Conservation (phyloP, 148 eudicot genomes). For the Pouteria glomerata region DNA sequence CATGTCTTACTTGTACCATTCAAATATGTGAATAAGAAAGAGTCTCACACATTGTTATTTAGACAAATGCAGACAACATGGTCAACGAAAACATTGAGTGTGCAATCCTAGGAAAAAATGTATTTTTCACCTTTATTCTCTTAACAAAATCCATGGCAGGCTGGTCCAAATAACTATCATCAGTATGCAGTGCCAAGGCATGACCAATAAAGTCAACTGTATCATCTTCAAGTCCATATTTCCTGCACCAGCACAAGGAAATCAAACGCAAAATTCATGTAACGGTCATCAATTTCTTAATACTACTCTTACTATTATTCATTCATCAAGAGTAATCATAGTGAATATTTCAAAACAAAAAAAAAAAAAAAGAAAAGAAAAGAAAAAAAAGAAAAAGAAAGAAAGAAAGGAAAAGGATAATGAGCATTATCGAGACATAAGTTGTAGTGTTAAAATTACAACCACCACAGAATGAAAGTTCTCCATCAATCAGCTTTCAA, state of each 20-base stretch:
- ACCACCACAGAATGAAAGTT: not conserved
- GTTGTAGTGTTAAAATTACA: not conserved
- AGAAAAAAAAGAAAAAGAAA: no score
- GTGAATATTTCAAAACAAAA: not conserved
- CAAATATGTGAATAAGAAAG: not conserved
- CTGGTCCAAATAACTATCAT: constrained; percentile 24
- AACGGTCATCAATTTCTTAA: not conserved
- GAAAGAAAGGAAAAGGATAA: not conserved
- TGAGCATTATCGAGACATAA: not conserved
- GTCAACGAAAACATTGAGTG: not conserved
- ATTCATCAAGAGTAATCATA: not conserved
- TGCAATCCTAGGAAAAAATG: not conserved
- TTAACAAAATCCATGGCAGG: constrained; percentile 23
- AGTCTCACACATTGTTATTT: not conserved
- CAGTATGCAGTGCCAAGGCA: constrained; percentile 21
- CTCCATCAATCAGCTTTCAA: not conserved
- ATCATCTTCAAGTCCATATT: constrained; percentile 21
- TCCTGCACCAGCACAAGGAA: not conserved
- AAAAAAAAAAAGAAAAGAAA: no score
- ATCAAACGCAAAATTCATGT: not conserved
- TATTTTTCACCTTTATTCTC: constrained; percentile 16
- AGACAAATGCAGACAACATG: not conserved
- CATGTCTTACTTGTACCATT: no score
- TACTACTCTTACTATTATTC: not conserved
- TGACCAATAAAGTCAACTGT: constrained; percentile 25